Evolutionary conservation across 2,329 filamentous ascomycete genomes (phyloP).

Genomic region (Talaromyces sp.): DNA sequence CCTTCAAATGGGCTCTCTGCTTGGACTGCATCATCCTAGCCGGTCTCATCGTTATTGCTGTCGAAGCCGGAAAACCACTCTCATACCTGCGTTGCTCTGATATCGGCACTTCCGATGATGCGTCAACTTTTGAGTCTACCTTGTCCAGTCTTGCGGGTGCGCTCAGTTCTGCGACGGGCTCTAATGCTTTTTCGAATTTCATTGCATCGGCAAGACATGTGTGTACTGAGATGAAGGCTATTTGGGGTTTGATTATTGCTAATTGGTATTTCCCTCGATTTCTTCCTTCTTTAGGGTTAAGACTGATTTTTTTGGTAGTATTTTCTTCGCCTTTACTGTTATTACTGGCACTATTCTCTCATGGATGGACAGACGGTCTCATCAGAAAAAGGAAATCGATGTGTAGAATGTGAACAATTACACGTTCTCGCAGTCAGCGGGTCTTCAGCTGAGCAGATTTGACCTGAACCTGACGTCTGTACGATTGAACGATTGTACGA

Average conservation of each 20-base stretch:
- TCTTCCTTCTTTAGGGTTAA: not conserved
- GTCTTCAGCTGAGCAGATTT: not conserved
- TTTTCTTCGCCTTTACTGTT: constrained; percentile 64
- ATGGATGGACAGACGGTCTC: constrained; percentile 44
- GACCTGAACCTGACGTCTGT: not conserved
- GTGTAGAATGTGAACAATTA: not conserved
- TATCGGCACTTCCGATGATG: constrained; percentile 47
- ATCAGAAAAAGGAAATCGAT: not conserved
- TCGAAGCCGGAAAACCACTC: constrained; percentile 74
- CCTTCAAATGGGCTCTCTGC: constrained; percentile 64
- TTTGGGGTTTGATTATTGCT: constrained; percentile 81
- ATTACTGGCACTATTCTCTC: constrained; percentile 60
- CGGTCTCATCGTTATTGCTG: constrained; percentile 72
- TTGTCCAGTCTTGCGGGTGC: constrained; percentile 52
- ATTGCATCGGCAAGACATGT: constrained; percentile 60
- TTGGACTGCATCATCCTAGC: constrained; percentile 69
- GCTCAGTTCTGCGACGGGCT: constrained; percentile 42
- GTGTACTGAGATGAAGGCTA: constrained; percentile 79
- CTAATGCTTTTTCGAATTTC: constrained; percentile 47
- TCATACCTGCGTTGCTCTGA: constrained; percentile 70
- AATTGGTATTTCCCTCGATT: constrained; percentile 53
- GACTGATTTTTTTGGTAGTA: constrained; percentile 37
- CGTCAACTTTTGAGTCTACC: constrained; percentile 52
- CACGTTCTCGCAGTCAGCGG: not conserved
- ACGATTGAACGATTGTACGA: not conserved